Evolutionary conservation across 371 early-diverging fungal species (phyloP).

Genomic region (Conidiobolus incongruus): DNA sequence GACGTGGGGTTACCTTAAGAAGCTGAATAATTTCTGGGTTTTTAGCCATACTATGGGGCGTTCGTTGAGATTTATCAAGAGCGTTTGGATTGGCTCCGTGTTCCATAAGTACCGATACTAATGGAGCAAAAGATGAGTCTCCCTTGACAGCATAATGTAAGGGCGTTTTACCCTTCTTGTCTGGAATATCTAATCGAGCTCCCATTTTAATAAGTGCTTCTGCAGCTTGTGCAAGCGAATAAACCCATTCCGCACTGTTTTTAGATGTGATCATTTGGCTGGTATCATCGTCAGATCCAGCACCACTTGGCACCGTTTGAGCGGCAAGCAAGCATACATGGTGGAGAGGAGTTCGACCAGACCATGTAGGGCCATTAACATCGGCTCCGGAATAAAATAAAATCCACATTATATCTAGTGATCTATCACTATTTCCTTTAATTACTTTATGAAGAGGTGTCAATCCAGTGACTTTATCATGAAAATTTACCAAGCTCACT

Average conservation of each 20-base stretch:
- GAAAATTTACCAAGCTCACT: slow-evolving; percentile 21
- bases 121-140: not conserved
- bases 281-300: no score
- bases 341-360: slow-evolving; percentile 36
- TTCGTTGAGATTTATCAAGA: not conserved
- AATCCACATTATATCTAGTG: slow-evolving; percentile 28
- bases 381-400: slow-evolving; percentile 38
- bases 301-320: slow-evolving; percentile 9
- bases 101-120: not conserved
- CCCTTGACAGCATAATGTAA: slow-evolving; percentile 37
- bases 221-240: slow-evolving; percentile 19
- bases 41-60: not conserved
- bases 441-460: slow-evolving; percentile 40
- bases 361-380: slow-evolving; percentile 32
- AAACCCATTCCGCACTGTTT: slow-evolving; percentile 8
- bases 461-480: slow-evolving; percentile 33
- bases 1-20: not conserved
- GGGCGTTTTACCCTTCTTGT: slow-evolving; percentile 35
- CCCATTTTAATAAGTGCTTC: slow-evolving; percentile 25
- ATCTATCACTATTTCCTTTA: slow-evolving; percentile 27
- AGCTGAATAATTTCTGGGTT: not conserved
- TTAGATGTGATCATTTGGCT: slow-evolving; percentile 5
- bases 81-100: not conserved
- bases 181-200: slow-evolving; percentile 29
- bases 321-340: slow-evolving; percentile 20